Conservation (phyloP, 179 eudicot species). For the Camellia oleifera region DNA sequence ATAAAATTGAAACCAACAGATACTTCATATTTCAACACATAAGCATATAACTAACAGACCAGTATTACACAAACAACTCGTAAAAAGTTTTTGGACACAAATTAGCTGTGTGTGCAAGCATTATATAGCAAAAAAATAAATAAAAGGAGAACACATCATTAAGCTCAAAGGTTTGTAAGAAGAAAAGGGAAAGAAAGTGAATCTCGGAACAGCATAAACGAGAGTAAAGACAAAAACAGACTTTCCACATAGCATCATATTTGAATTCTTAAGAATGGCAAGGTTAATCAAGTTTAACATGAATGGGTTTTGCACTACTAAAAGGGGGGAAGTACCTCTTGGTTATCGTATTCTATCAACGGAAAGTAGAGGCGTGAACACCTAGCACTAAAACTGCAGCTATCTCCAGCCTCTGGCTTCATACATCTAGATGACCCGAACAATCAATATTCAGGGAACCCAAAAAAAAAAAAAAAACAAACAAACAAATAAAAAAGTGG, state of each 20-base stretch:
- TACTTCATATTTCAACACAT: too few relatives aligned
- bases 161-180: not conserved
- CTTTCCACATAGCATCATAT: not conserved
- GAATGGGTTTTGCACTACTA: not conserved
- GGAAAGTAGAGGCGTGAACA: not conserved
- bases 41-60: not conserved
- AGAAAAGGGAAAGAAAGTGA: not conserved
- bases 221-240: not conserved
- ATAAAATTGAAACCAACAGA: not conserved
- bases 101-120: not conserved
- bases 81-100: not conserved
- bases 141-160: not conserved
- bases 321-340: not conserved
- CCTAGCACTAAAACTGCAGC: not conserved
- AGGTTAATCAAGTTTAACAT: not conserved
- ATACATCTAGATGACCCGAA: not conserved
- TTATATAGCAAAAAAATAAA: not conserved
- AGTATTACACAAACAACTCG: not conserved
- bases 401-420: not conserved
- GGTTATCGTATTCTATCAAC: not conserved
- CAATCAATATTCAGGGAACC: not conserved
- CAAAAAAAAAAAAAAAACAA: not conserved
- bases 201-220: not conserved
- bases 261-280: not conserved
- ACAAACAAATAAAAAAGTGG: not conserved